phyloP scores from a whole-genome alignment of 441 rosid species.

The Pelargonium myrrhifolium region DNA sequence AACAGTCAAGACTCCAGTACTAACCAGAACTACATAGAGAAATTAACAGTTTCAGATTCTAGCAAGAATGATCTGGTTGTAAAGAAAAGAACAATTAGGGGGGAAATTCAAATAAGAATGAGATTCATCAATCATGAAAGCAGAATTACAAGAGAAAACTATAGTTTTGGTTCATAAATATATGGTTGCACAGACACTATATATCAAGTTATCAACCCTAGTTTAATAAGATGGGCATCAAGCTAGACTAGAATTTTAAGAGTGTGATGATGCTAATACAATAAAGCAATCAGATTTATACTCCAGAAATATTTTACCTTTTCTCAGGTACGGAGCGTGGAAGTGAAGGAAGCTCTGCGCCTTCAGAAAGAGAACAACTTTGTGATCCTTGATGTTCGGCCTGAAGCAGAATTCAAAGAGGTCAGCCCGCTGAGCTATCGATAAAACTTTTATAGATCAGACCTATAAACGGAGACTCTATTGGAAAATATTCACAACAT shows the following conservation, averaged over 20 bases:
- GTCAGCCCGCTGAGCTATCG: conserved; percentile 28
- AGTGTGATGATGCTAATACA: neutral
- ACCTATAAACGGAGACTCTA: neutral
- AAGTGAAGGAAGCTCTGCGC: conserved; percentile 79
- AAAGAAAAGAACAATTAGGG: no score
- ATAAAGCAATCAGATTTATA: neutral
- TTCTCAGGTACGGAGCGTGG: conserved; percentile 75
- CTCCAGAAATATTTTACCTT: neutral
- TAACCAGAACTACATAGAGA: no score
- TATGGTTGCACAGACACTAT: neutral
- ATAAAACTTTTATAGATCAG: neutral
- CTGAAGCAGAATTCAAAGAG: conserved; percentile 84
- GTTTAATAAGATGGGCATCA: neutral
- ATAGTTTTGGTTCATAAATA: neutral
- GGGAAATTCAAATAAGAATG: no score
- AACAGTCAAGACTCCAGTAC: no score
- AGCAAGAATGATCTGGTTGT: no score
- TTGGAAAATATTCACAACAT: neutral
- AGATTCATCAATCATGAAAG: no score
- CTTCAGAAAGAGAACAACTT: conserved; percentile 88
- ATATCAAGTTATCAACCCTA: no score
- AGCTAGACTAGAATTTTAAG: neutral
- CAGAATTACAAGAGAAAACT: neutral
- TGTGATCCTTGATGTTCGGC: conserved; percentile 90
- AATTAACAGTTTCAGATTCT: no score